These are phyloP conservation scores for Ascosphaera acerosa DNA, from an alignment of 2,329 filamentous ascomycete species.

Conservation along the genomic window DNA sequence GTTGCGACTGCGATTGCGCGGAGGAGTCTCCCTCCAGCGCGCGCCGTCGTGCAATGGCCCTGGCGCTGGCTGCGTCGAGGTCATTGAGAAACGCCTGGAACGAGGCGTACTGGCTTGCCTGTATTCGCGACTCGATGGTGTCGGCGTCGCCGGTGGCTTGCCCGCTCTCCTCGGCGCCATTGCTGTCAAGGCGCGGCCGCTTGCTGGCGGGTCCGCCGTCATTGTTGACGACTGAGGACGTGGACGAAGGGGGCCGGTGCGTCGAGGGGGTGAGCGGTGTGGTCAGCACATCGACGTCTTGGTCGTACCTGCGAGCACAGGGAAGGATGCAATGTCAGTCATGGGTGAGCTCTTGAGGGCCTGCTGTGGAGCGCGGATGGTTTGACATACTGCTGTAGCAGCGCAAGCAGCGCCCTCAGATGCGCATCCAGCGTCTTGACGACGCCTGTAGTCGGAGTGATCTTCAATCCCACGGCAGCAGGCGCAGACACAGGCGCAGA, in stretches of 20 bases:
- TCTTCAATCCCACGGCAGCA: too few relatives aligned
- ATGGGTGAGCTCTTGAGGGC: too few relatives aligned
- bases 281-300: background rate
- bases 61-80: slow-evolving; percentile 16
- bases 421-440: background rate
- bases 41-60: slow-evolving; percentile 15
- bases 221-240: too few relatives aligned
- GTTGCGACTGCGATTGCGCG: too few relatives aligned
- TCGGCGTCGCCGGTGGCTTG: slow-evolving; percentile 5
- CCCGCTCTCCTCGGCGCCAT: slow-evolving; percentile 12
- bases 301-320: background rate
- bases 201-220: slow-evolving; percentile 20
- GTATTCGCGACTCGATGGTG: slow-evolving; percentile 16
- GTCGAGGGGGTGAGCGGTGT: background rate
- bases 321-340: too few relatives aligned
- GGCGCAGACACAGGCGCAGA: too few relatives aligned
- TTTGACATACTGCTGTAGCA: background rate
- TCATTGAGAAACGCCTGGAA: slow-evolving; percentile 19
- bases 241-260: slow-evolving; percentile 29
- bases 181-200: slow-evolving; percentile 17
- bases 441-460: too few relatives aligned
- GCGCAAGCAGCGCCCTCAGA: background rate
- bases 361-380: too few relatives aligned
- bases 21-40: slow-evolving; percentile 5
- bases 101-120: slow-evolving; percentile 15